Conservation (phyloP, 345 rosid species). For the Euphorbia pulcherrima region DNA sequence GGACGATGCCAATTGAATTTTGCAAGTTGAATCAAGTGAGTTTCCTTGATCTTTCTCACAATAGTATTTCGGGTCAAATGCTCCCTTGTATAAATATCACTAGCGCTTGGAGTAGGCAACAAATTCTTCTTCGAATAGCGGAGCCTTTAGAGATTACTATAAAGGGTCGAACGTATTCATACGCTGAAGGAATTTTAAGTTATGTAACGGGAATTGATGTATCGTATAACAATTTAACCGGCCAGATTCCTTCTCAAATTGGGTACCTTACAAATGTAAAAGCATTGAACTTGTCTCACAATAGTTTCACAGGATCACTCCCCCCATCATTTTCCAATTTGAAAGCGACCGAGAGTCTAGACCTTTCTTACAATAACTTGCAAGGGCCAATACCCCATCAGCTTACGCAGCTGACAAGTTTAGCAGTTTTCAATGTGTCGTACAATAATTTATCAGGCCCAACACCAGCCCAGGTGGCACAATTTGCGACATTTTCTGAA, state of each 20-base stretch:
- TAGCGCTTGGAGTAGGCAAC: too few species aligned
- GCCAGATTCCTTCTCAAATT: slow-evolving; percentile 23
- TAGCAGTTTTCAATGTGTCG: slow-evolving; percentile 29
- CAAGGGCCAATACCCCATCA: slow-evolving; percentile 21
- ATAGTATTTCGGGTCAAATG: slow-evolving; percentile 12
- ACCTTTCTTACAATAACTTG: slow-evolving; percentile 31
- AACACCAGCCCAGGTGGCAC: slow-evolving; percentile 8
- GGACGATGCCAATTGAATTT: slow-evolving; percentile 10
- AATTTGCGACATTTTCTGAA: slow-evolving; percentile 26
- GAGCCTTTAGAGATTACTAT: neutral
- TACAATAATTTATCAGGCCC: slow-evolving; percentile 37
- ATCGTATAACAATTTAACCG: slow-evolving; percentile 30
- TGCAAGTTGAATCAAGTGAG: slow-evolving; percentile 14
- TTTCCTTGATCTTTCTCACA: neutral
- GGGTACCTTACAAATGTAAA: slow-evolving; percentile 17
- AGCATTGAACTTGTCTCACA: slow-evolving; percentile 28
- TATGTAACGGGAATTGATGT: slow-evolving; percentile 35
- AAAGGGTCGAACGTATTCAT: neutral
- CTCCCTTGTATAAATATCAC: slow-evolving; percentile 6
- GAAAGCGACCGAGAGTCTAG: slow-evolving; percentile 31
- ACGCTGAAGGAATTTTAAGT: neutral
- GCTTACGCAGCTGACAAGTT: slow-evolving; percentile 11
- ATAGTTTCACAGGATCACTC: slow-evolving; percentile 23
- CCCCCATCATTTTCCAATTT: slow-evolving; percentile 30
- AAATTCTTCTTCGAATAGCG: neutral